These are phyloP conservation scores for Amphicarpaea edgeworthii DNA, from an alignment of 306 rosid species.

Conservation along the genomic window DNA sequence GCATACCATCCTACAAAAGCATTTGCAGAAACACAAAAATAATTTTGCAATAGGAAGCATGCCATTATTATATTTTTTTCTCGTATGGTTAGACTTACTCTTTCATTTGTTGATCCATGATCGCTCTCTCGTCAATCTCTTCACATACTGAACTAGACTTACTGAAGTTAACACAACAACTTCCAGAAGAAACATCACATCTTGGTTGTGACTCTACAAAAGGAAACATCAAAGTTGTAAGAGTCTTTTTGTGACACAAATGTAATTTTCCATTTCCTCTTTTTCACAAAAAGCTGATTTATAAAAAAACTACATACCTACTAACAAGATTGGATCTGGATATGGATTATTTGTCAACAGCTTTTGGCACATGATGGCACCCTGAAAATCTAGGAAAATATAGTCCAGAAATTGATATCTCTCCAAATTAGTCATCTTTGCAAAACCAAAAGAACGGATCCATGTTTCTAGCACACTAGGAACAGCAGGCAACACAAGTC, in stretches of 20 bases:
- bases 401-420: constrained; percentile 70
- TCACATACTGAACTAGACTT: constrained; percentile 55
- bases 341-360: constrained; percentile 53
- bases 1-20: too few relatives aligned
- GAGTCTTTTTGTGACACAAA: constrained; percentile 18
- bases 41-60: not conserved
- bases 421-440: constrained; percentile 66
- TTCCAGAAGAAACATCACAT: constrained; percentile 36
- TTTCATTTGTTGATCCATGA: constrained; percentile 40
- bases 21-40: too few relatives aligned
- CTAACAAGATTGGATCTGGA: constrained; percentile 40
- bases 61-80: constrained; percentile 26
- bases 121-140: constrained; percentile 47
- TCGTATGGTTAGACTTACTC: constrained; percentile 59
- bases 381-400: constrained; percentile 82
- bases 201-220: constrained; percentile 53
- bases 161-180: constrained; percentile 33
- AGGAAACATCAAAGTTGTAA: constrained; percentile 13
- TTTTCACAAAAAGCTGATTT: not conserved
- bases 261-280: constrained; percentile 11
- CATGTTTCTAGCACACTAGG: constrained; percentile 79
- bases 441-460: constrained; percentile 79
- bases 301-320: constrained; percentile 48
- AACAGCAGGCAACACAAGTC: constrained; percentile 85
- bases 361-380: constrained; percentile 84